phyloP scores from a whole-genome alignment of 129 eudicot genomes.

The Lonicera japonica region DNA sequence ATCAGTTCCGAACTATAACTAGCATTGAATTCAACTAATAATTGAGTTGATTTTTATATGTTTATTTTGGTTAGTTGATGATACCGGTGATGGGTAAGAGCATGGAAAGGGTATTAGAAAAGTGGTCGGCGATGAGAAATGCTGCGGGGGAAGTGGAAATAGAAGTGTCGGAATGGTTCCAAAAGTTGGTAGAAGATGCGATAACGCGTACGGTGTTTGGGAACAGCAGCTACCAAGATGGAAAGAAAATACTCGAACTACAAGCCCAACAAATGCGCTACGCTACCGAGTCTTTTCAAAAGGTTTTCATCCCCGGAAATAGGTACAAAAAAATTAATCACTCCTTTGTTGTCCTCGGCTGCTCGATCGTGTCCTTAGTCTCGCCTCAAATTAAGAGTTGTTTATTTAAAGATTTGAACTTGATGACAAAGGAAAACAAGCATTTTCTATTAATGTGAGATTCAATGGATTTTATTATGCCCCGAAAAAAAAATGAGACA shows the following conservation, averaged over 20 bases:
- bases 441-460: no score
- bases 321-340: slow-evolving; percentile 30
- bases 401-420: no score
- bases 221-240: slow-evolving; percentile 66
- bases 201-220: slow-evolving; percentile 69
- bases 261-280: slow-evolving; percentile 71
- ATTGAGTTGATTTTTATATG: no score
- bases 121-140: slow-evolving; percentile 54
- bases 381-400: no score
- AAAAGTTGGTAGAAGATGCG: slow-evolving; percentile 54
- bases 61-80: slow-evolving; percentile 67
- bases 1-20: no score
- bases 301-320: slow-evolving; percentile 71
- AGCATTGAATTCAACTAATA: no score
- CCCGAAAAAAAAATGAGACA: no score
- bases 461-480: no score
- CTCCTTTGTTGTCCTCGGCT: no score
- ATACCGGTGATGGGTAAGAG: slow-evolving; percentile 50
- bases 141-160: slow-evolving; percentile 53
- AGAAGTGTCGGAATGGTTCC: slow-evolving; percentile 74
- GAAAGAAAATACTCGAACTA: slow-evolving; percentile 52
- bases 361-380: no score
- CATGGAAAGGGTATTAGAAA: slow-evolving; percentile 51
- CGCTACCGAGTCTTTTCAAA: slow-evolving; percentile 73
- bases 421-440: no score